Percentiles rank a stretch among this genome's conserved stretches.
phyloP scores from a whole-genome alignment of 2,329 filamentous ascomycete genomes.

The Dichotomopilus funicola region DNA sequence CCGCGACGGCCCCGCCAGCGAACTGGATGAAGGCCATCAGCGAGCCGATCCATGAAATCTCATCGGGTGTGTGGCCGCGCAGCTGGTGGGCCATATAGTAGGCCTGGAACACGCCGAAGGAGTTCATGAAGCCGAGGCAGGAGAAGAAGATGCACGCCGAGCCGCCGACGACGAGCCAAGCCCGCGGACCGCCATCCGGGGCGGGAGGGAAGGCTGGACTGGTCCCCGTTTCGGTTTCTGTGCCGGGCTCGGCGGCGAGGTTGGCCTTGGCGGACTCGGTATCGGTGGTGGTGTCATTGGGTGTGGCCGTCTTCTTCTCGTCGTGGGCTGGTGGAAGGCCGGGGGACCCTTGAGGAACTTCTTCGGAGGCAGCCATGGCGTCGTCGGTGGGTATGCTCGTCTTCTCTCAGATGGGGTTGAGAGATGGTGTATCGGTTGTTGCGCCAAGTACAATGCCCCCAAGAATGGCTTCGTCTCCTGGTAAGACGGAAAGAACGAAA shows the following conservation, averaged over 20 bases:
- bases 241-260: neutral
- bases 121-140: constrained; percentile 37
- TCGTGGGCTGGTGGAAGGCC: neutral
- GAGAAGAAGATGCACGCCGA: constrained; percentile 33
- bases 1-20: constrained; percentile 29
- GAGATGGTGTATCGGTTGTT: too few relatives aligned
- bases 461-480: too few relatives aligned
- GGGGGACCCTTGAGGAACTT: neutral
- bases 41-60: constrained; percentile 40
- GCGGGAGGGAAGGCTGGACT: neutral
- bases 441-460: neutral
- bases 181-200: constrained; percentile 20
- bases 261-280: neutral
- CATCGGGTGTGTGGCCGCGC: constrained; percentile 24
- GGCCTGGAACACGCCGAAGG: constrained; percentile 39
- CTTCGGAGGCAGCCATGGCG: neutral
- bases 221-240: neutral
- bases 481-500: too few relatives aligned
- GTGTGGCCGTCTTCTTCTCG: neutral
- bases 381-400: neutral
- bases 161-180: constrained; percentile 36
- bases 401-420: neutral
- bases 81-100: constrained; percentile 37
- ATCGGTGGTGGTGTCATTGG: constrained; percentile 1
- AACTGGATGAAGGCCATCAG: constrained; percentile 33